phyloP scores from a whole-genome alignment of 2,329 filamentous ascomycete species.

The Alternaria postmessia region DNA sequence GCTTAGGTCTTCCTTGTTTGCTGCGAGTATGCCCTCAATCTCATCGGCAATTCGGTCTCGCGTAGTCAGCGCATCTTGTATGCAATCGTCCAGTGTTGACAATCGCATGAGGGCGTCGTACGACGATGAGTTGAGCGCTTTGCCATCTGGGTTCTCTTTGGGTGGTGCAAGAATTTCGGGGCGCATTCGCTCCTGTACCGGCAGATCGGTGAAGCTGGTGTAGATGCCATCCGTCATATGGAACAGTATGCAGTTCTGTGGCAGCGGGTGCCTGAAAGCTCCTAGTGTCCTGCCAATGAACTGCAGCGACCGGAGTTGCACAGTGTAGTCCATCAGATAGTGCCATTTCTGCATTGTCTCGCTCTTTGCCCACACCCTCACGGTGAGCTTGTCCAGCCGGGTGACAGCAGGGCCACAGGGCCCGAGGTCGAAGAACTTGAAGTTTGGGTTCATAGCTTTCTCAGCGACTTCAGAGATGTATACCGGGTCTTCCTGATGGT shows the following conservation, averaged over 20 bases:
- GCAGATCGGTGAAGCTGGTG: slow-evolving; percentile 74
- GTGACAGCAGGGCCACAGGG: slow-evolving; percentile 69
- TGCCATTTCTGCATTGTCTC: slow-evolving; percentile 63
- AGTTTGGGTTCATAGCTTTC: slow-evolving; percentile 89
- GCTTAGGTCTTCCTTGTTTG: slow-evolving; percentile 50
- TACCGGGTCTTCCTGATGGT: slow-evolving; percentile 71
- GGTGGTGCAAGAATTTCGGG: slow-evolving; percentile 42
- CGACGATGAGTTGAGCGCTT: slow-evolving; percentile 72
- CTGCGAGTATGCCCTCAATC: slow-evolving; percentile 66
- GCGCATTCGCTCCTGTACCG: slow-evolving; percentile 53
- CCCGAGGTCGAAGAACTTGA: slow-evolving; percentile 81
- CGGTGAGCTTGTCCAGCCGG: slow-evolving; percentile 68
- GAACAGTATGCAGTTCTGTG: slow-evolving; percentile 83
- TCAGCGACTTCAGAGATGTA: slow-evolving; percentile 87
- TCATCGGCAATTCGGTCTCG: slow-evolving; percentile 77
- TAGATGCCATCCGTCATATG: slow-evolving; percentile 89
- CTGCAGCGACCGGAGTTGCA: slow-evolving; percentile 77
- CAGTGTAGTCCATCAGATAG: slow-evolving; percentile 74
- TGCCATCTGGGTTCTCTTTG: slow-evolving; percentile 54
- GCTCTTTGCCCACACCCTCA: slow-evolving; percentile 77
- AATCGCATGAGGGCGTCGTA: slow-evolving; percentile 90
- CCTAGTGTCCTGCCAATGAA: slow-evolving; percentile 73
- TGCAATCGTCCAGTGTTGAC: slow-evolving; percentile 86
- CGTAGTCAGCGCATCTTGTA: slow-evolving; percentile 86
- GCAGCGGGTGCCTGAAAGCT: slow-evolving; percentile 74